phyloP scores from a whole-genome alignment of 805 yeast genomes.

The Sugiyamaella floridensis region DNA sequence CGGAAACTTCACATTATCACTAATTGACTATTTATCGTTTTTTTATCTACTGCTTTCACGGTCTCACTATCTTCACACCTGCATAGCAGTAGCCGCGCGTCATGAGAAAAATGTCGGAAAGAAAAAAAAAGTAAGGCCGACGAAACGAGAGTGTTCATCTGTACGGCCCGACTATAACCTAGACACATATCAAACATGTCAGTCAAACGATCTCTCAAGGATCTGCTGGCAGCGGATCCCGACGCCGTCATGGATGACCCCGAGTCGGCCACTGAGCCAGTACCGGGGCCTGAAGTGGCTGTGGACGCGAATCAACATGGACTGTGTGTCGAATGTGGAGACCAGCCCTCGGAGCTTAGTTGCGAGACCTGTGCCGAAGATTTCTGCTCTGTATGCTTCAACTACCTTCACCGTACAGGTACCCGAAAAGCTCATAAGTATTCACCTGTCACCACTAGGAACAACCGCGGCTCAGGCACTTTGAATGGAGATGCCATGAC shows the following conservation, averaged over 20 bases:
- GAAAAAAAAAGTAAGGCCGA: neutral
- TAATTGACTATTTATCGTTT: too few species aligned
- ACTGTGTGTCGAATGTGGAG: slow-evolving; percentile 65
- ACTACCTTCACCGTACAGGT: slow-evolving; percentile 64
- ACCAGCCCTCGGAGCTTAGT: slow-evolving; percentile 59
- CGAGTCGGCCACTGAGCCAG: slow-evolving; percentile 15
- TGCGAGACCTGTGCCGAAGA: slow-evolving; percentile 60
- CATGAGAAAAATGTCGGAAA: neutral
- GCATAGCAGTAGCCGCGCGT: neutral
- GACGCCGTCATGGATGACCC: slow-evolving; percentile 26
- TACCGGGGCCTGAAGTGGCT: neutral
- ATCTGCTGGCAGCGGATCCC: slow-evolving; percentile 29
- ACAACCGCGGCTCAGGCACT: neutral
- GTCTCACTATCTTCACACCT: neutral
- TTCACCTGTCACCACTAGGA: neutral
- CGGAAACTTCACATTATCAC: too few species aligned
- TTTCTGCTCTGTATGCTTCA: slow-evolving; percentile 65
- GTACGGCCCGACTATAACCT: neutral
- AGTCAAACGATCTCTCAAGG: slow-evolving; percentile 24
- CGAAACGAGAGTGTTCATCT: neutral
- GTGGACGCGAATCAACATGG: slow-evolving; percentile 19
- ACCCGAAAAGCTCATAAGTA: slow-evolving; percentile 23
- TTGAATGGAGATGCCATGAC: slow-evolving; percentile 8
- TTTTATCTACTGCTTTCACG: too few species aligned
- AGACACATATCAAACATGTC: neutral